Evolutionary conservation across 192 early-diverging fungal genomes (phyloP), one percentile per base, ranked within the genome.

Genomic region (Linnemannia hyalina): DNA sequence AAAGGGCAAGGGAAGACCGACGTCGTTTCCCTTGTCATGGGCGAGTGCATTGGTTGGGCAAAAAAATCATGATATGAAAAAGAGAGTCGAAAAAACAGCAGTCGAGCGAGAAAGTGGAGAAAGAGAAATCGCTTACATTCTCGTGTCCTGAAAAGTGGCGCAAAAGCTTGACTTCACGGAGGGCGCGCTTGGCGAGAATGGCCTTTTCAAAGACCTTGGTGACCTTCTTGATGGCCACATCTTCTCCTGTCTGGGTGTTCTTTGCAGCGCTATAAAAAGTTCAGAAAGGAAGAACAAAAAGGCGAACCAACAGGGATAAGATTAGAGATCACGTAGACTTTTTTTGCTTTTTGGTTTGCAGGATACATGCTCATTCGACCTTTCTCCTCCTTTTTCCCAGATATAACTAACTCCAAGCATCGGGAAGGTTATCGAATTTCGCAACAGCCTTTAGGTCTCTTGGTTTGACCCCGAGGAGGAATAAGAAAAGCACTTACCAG

Each of bases 61-160:
- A 75, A 65, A 44, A 44, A 77, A 23, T 10, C 1, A 46, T 22
- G 22, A 3, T 18, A 40, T 26, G 57, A 41, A 36, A 13, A 40
- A 6, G 38, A 6, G 6, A 42, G 23, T 26, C 68, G 44, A 68
- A 80, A 57, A 38, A 54, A 7, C 16, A 69, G 60, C n/a, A 68
- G 13, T 15, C 38, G 65, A 71, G 3, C 6, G 29, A 44, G 20
- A 65, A 78, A 5, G 2, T 69, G 68, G 15, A 20, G 46, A 54
- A 26, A 42, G 11, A 70, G 23, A 46, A 26, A 26, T 38, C 41
- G 85, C 82, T 54, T 77, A 94, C 91, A 89, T 99, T 99, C 77
- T 99, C 97, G 82, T 99, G 96, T 75, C 98, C 98, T 87, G 96
- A 97, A 75, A 99, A 97, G 88, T 99, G 98, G 55, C 94, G 91